These are phyloP conservation scores for Cryptosporidium muris DNA, from an alignment of 169 alveolate species.

Conservation along the genomic window DNA sequence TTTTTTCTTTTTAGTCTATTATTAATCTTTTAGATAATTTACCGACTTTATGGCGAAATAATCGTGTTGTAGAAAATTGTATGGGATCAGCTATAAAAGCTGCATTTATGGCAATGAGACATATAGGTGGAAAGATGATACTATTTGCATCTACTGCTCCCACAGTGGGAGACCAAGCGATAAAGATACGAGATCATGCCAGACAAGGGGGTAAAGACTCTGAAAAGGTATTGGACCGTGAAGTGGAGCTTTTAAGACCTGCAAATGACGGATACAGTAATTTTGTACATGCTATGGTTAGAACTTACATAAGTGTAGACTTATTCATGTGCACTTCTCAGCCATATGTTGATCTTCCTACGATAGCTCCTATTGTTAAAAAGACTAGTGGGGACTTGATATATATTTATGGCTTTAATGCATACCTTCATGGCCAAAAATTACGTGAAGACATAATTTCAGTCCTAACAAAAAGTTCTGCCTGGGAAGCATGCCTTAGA, in stretches of 20 bases:
- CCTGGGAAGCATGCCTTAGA: constrained; percentile 98
- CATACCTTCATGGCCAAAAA: constrained; percentile 77
- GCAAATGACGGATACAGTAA: constrained; percentile 76
- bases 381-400: constrained; percentile 85
- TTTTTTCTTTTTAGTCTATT: constrained; percentile 40
- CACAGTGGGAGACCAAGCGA: constrained; percentile 84
- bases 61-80: constrained; percentile 81
- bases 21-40: constrained; percentile 81
- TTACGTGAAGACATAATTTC: constrained; percentile 65
- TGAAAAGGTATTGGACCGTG: constrained; percentile 73
- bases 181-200: constrained; percentile 65
- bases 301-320: constrained; percentile 81
- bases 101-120: constrained; percentile 89
- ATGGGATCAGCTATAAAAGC: constrained; percentile 91
- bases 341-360: constrained; percentile 76
- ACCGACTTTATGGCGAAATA: constrained; percentile 87
- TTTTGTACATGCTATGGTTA: constrained; percentile 71
- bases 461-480: constrained; percentile 73
- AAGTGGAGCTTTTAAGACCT: constrained; percentile 81
- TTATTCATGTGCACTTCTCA: constrained; percentile 85
- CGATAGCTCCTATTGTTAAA: constrained; percentile 79
- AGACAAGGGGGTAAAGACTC: constrained; percentile 71
- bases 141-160: constrained; percentile 86
- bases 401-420: constrained; percentile 76
- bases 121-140: constrained; percentile 93